Evolutionary conservation across 2,329 filamentous ascomycete species (phyloP).

Genomic region (Mariannaea sp.): DNA sequence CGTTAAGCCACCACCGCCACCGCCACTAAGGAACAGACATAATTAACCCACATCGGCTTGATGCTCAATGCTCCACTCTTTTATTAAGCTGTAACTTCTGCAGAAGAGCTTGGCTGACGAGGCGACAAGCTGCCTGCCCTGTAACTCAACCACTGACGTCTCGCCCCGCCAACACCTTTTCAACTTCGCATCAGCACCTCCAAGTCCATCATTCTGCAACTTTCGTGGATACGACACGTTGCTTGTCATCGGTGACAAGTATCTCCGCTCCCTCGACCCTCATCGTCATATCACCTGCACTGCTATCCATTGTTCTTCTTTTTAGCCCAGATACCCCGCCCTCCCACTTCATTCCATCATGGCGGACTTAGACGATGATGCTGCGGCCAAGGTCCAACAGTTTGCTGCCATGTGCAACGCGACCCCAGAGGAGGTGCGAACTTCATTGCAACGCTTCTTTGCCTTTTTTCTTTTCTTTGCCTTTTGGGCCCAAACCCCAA

Average conservation of each 20-base stretch:
- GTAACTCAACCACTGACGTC: constrained; percentile 11
- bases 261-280: background rate
- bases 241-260: background rate
- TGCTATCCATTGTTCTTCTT: background rate
- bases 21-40: constrained; percentile 9
- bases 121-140: constrained; percentile 37
- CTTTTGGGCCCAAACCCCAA: background rate
- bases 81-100: too few relatives aligned
- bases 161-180: constrained; percentile 14
- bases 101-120: constrained; percentile 39
- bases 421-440: constrained; percentile 36
- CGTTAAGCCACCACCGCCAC: constrained; percentile 31
- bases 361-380: constrained; percentile 35
- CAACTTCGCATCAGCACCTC: constrained; percentile 1
- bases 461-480: too few relatives aligned
- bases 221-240: too few relatives aligned
- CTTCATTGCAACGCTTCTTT: too few relatives aligned
- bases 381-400: constrained; percentile 37
- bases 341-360: constrained; percentile 32
- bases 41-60: background rate
- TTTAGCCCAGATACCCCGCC: constrained; percentile 28
- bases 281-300: background rate
- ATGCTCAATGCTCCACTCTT: constrained; percentile 12
- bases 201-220: background rate
- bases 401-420: constrained; percentile 38